These are phyloP conservation scores for Eimeria maxima DNA, from an alignment of 169 alveolate species.

Conservation along the genomic window DNA sequence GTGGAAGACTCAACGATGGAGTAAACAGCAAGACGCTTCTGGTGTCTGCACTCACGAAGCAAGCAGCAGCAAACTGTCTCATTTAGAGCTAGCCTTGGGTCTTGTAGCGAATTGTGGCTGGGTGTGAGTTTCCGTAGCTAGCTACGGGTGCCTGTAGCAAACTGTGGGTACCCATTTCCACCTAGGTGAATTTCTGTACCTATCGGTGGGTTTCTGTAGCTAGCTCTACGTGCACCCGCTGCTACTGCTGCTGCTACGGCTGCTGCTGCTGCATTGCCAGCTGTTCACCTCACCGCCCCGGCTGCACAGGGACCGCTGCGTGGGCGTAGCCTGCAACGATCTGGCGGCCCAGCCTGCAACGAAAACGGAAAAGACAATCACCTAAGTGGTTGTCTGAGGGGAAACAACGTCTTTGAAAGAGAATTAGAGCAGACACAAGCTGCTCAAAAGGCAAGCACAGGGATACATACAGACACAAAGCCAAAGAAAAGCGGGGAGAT, in stretches of 20 bases:
- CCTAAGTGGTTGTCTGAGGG: too few species aligned
- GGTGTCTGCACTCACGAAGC: constrained; percentile 31
- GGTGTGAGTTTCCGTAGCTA: too few species aligned
- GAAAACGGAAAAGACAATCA: background rate
- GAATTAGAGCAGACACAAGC: too few species aligned
- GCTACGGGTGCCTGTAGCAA: too few species aligned
- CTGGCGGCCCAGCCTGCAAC: constrained; percentile 45
- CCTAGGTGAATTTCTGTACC: background rate
- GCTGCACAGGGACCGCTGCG: constrained; percentile 30
- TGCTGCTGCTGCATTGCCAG: background rate
- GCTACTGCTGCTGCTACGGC: background rate
- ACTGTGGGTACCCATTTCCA: too few species aligned
- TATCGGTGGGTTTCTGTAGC: background rate
- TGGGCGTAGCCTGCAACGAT: constrained; percentile 41
- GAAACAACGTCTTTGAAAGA: too few species aligned
- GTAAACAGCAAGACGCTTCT: constrained; percentile 15
- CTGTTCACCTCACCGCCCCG: background rate
- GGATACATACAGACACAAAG: too few species aligned
- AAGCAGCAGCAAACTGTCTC: background rate
- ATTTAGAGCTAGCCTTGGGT: too few species aligned
- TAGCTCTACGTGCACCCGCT: too few species aligned
- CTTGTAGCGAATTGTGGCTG: too few species aligned
- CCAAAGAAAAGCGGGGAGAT: too few species aligned
- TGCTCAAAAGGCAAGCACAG: too few species aligned
- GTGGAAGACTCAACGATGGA: constrained; percentile 17